Percentiles rank a stretch among this genome's conserved stretches.
phyloP scores from a whole-genome alignment of 176 grass and related monocot genomes.

The Oryza meridionalis region DNA sequence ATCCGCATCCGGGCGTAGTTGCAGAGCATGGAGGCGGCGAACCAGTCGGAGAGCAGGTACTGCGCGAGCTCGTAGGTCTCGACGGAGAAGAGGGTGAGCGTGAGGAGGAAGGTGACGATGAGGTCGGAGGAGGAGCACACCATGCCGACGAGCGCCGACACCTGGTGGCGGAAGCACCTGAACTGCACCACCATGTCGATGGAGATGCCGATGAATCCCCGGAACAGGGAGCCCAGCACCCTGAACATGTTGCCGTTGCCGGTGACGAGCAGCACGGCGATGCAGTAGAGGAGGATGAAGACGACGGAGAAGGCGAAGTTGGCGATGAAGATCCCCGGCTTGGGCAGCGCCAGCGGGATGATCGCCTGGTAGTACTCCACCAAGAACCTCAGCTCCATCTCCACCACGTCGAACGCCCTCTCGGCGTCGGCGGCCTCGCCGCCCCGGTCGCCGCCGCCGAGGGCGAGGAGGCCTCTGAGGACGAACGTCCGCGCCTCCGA shows the following conservation, averaged over 20 bases:
- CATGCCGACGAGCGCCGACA: conserved; percentile 12
- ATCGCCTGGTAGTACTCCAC: conserved; percentile 46
- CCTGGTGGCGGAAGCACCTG: conserved; percentile 36
- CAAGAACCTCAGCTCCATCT: conserved; percentile 33
- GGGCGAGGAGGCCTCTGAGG: not conserved
- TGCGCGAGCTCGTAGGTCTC: conserved; percentile 32
- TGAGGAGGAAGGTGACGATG: conserved; percentile 40
- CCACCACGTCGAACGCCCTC: conserved; percentile 36
- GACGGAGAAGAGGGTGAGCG: conserved; percentile 25
- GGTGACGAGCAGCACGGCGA: conserved; percentile 34
- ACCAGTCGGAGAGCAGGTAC: conserved; percentile 36
- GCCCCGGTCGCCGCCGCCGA: not conserved
- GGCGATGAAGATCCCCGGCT: not conserved
- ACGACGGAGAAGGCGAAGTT: conserved; percentile 34
- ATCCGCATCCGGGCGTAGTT: not conserved
- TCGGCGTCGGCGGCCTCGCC: not conserved
- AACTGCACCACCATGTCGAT: conserved; percentile 39
- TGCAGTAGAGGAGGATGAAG: conserved; percentile 30
- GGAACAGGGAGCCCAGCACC: conserved; percentile 22
- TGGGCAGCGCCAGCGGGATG: conserved; percentile 41
- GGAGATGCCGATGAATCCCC: conserved; percentile 2
- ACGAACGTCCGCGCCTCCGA: not conserved
- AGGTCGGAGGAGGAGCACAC: conserved; percentile 39
- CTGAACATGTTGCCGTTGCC: conserved; percentile 41
- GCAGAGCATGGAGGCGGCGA: conserved; percentile 8